Evolutionary conservation across 1,139 yeast genomes (phyloP).

Genomic region (Pichia sp.): DNA sequence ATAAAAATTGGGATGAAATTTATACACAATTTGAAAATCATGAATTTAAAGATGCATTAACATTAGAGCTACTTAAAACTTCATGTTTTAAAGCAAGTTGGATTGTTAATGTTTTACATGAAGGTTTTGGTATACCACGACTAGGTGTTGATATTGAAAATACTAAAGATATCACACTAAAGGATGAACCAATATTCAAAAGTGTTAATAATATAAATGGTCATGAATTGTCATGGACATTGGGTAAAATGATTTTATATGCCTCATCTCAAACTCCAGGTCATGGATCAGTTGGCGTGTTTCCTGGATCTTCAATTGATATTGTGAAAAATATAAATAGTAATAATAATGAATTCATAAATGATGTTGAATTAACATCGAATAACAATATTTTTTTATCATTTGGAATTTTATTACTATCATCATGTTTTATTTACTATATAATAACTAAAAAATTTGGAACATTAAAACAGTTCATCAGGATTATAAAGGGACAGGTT

Average conservation of each 20-base stretch:
- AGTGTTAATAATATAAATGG: slow-evolving; percentile 63
- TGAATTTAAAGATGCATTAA: slow-evolving; percentile 42
- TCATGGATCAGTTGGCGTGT: slow-evolving; percentile 17
- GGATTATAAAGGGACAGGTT: background rate
- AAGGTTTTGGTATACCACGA: slow-evolving; percentile 71
- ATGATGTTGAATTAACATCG: background rate
- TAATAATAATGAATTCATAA: background rate
- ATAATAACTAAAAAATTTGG: slow-evolving; percentile 12
- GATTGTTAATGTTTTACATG: slow-evolving; percentile 71
- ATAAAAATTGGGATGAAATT: slow-evolving; percentile 53
- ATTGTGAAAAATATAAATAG: background rate
- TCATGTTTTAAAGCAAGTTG: slow-evolving; percentile 82
- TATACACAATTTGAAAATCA: slow-evolving; percentile 46
- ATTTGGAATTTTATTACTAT: background rate
- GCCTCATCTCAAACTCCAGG: slow-evolving; percentile 26
- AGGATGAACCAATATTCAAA: slow-evolving; percentile 38
- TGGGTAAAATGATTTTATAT: slow-evolving; percentile 72
- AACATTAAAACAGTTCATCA: slow-evolving; percentile 9
- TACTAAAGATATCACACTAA: slow-evolving; percentile 20
- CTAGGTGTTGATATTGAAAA: slow-evolving; percentile 50
- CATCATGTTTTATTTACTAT: slow-evolving; percentile 3
- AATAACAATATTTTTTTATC: background rate
- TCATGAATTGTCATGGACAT: slow-evolving; percentile 74
- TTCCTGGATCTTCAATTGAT: slow-evolving; percentile 13
- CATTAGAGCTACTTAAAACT: slow-evolving; percentile 44